Conservation (phyloP, 305 asterid genomes). For the Rubia peregrina region DNA sequence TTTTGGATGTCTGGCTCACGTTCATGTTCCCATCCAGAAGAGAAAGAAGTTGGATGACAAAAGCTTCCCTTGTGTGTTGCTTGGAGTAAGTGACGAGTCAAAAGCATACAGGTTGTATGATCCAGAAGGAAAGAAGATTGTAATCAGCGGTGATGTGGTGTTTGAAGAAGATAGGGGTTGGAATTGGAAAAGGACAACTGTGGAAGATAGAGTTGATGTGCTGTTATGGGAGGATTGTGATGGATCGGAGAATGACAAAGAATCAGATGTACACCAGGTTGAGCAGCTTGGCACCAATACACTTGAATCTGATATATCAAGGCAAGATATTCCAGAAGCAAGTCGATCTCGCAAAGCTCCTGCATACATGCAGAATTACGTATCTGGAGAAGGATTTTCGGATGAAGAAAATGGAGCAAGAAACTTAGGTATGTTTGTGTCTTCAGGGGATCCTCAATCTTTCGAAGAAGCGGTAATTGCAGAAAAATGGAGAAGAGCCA, state of each 20-base stretch:
- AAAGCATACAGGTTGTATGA: conserved; percentile 3
- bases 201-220: no score
- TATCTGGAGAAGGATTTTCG: neutral
- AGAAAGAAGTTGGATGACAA: neutral
- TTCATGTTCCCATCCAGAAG: neutral
- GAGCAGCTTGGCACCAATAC: neutral
- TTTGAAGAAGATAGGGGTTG: conserved; percentile 7
- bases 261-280: no score
- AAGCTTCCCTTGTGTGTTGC: neutral
- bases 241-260: neutral
- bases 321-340: no score
- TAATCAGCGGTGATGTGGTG: neutral
- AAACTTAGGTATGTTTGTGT: neutral
- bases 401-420: no score
- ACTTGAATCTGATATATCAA: no score
- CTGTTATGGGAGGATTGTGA: neutral
- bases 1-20: conserved; percentile 1
- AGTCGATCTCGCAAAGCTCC: neutral
- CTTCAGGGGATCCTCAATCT: neutral
- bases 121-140: neutral
- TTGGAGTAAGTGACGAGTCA: neutral
- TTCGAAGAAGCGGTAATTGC: neutral
- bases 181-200: neutral
- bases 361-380: neutral
- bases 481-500: conserved; percentile 1